These are phyloP conservation scores for Fusarium illudens DNA, from an alignment of 2,329 filamentous ascomycete genomes.

Conservation along the genomic window DNA sequence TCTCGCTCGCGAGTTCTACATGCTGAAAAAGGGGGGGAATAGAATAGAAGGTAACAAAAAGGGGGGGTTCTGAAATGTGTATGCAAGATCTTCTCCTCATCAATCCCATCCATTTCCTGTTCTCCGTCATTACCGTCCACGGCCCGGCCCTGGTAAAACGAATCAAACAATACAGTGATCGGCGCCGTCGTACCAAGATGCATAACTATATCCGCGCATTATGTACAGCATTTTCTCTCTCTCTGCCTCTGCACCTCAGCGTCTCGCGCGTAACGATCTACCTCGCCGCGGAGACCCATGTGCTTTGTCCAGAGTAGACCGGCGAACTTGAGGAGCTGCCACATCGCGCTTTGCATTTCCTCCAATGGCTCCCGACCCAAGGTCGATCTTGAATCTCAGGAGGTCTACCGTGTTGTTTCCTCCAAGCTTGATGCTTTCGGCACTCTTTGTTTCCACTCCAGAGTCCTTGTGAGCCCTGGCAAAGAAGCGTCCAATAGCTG, in stretches of 20 bases:
- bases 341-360: conserved; percentile 35
- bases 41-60: conserved; percentile 33
- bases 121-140: conserved; percentile 36
- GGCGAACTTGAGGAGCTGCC: background rate
- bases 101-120: conserved; percentile 22
- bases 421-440: conserved; percentile 54
- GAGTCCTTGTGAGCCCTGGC: conserved; percentile 46
- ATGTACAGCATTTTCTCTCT: conserved; percentile 34
- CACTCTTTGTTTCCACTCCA: conserved; percentile 48
- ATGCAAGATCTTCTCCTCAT: conserved; percentile 39
- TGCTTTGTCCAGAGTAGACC: background rate
- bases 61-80: conserved; percentile 32
- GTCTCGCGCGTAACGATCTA: conserved; percentile 1
- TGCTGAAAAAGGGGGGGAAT: conserved; percentile 29
- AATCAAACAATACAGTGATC: conserved; percentile 19
- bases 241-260: background rate
- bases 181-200: conserved; percentile 26
- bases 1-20: conserved; percentile 43
- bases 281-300: conserved; percentile 14
- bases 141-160: conserved; percentile 22
- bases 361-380: conserved; percentile 45
- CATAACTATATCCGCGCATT: conserved; percentile 31
- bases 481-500: conserved; percentile 64
- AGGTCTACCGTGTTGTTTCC: conserved; percentile 60
- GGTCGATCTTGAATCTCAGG: conserved; percentile 55